Percentiles rank a stretch among this genome's conserved stretches.
These are phyloP conservation scores for Pulveroboletus sp. DNA, from an alignment of 768 basidiomycete species.

Conservation along the genomic window DNA sequence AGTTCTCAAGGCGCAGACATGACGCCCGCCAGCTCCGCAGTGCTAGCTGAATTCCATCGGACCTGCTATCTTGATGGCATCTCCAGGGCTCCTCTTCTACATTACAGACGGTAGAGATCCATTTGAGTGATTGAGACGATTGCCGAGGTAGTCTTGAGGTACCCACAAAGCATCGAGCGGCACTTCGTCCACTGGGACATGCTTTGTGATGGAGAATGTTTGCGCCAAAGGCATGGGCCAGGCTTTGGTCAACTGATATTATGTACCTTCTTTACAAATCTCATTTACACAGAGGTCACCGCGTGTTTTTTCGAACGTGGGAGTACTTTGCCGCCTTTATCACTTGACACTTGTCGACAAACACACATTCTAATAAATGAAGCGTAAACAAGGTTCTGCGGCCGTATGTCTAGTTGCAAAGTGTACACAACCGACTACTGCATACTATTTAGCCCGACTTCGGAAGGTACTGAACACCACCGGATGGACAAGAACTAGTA, in stretches of 20 bases:
- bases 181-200: constrained; percentile 32
- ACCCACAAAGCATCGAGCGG: constrained; percentile 23
- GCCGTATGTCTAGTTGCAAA: too few relatives aligned
- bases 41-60: constrained; percentile 62
- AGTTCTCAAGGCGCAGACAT: constrained; percentile 52
- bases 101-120: constrained; percentile 54
- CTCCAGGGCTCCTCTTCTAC: constrained; percentile 47
- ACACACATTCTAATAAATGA: too few relatives aligned
- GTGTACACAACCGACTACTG: not conserved
- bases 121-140: constrained; percentile 60
- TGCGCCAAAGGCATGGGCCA: constrained; percentile 41
- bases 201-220: constrained; percentile 46
- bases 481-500: constrained; percentile 47
- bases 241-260: too few relatives aligned
- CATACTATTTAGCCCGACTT: constrained; percentile 36
- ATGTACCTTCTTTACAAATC: too few relatives aligned
- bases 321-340: too few relatives aligned
- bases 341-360: too few relatives aligned
- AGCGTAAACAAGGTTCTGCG: too few relatives aligned
- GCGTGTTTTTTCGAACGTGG: too few relatives aligned
- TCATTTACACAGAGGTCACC: too few relatives aligned
- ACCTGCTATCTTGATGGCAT: constrained; percentile 60
- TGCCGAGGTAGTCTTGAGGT: constrained; percentile 23
- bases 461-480: constrained; percentile 57
- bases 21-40: constrained; percentile 53